Evolutionary conservation across 345 rosid genomes (phyloP), one percentile per base, ranked within the genome.

Genomic region (Hirschfeldia incana): DNA sequence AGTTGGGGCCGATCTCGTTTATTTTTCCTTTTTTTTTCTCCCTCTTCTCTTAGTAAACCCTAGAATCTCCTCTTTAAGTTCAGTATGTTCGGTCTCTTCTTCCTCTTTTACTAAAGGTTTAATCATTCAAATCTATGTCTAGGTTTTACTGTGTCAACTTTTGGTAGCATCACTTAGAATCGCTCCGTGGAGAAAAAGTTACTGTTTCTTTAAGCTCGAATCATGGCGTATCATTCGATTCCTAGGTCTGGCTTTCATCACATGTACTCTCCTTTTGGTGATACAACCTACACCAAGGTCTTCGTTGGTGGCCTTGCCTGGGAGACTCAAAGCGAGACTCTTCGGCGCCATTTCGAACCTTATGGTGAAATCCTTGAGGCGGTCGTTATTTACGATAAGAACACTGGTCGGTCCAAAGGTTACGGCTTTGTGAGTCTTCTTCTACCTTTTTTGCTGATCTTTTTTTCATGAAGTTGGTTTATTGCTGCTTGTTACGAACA

Each of bases 341-440:
- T 95, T 88, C 88, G 88, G 69, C 90, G 89, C 12, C 84, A 91
- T 83, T 95, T 95, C 71, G 90, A 93, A 77, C 96, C 84, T 65
- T 93, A 85, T 49, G 99, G 99, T 13, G 95, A 91, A 2, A 93
- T 95, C 85, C 86, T 90, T 2, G 99, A 95, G 82, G 99, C 97
- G 0, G 94, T 91, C 29, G 99, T 93, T 42, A 91, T 95, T 82
- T 78, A 89, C 55, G 99, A 95, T 72, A 95, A 93, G 88, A 91
- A 89, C 83, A 90, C 94, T n/a, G 97, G 93, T 74, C 93, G 99
- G 69, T 95, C 99, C 80, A 95, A 90, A 87, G 99, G 99, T 85
- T 95, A 95, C 62, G 99, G 99, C 76, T 95, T 95, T 83, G 99
- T 95, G 90, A 91, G 99, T 89, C 44, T 82, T 76, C 57, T 67